These are phyloP conservation scores for Thermomucor indicae-seudaticae DNA, from an alignment of 371 early-diverging fungal genomes.

Conservation along the genomic window DNA sequence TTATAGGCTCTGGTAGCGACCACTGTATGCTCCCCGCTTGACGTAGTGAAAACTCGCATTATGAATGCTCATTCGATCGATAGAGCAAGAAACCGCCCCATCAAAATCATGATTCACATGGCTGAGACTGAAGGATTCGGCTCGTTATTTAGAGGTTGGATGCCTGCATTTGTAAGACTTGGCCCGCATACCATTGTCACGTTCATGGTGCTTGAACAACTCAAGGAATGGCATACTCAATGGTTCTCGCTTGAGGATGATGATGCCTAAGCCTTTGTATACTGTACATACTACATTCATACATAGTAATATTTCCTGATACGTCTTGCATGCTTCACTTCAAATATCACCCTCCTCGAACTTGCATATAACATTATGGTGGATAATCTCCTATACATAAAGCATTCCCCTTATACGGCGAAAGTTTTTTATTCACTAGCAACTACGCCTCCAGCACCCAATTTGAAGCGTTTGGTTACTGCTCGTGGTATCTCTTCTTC, in stretches of 20 bases:
- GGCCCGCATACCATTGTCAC: slow-evolving; percentile 89
- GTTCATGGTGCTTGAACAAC: slow-evolving; percentile 80
- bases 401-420: too few relatives aligned
- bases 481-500: slow-evolving; percentile 54
- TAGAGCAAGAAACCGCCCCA: slow-evolving; percentile 20
- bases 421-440: slow-evolving; percentile 8
- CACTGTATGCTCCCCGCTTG: slow-evolving; percentile 81
- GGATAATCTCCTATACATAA: too few relatives aligned
- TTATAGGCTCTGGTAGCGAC: slow-evolving; percentile 81
- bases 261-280: not conserved
- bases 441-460: slow-evolving; percentile 26
- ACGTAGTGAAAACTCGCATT: slow-evolving; percentile 88
- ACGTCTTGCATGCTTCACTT: too few relatives aligned
- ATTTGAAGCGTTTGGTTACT: slow-evolving; percentile 28
- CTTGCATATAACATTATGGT: too few relatives aligned
- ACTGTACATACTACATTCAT: not conserved
- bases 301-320: too few relatives aligned
- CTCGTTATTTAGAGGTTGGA: slow-evolving; percentile 89
- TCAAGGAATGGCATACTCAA: slow-evolving; percentile 32
- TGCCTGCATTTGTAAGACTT: slow-evolving; percentile 73
- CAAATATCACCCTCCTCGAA: too few relatives aligned
- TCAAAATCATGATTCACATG: slow-evolving; percentile 57
- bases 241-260: not conserved
- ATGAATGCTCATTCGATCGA: slow-evolving; percentile 62
- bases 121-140: slow-evolving; percentile 66